A percentile compares a stretch with the other conserved stretches of the same genome.
phyloP scores from a whole-genome alignment of 306 rosid genomes.

The Crataegus laevigata region DNA sequence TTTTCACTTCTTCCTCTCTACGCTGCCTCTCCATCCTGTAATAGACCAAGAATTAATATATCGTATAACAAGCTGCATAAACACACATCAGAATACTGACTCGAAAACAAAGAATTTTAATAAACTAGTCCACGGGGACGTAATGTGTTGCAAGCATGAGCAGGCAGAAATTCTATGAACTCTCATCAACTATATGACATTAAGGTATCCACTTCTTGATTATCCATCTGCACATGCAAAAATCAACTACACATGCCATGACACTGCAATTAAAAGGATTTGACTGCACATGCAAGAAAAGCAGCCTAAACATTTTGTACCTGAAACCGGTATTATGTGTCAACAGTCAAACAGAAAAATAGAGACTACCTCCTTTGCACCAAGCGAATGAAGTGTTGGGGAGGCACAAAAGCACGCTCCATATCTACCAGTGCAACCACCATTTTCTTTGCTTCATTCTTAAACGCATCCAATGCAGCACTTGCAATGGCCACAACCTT shows the following conservation, averaged over 20 bases:
- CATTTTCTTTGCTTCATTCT: slow-evolving; percentile 90
- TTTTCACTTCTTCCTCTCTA: slow-evolving; percentile 85
- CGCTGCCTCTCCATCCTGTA: slow-evolving; percentile 97
- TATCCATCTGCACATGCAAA: neutral
- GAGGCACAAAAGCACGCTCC: slow-evolving; percentile 99
- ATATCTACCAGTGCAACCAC: slow-evolving; percentile 95
- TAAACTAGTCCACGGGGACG: neutral
- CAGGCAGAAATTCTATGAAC: neutral
- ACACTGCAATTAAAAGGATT: neutral
- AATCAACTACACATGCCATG: neutral
- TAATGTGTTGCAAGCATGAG: neutral
- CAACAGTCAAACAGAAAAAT: neutral
- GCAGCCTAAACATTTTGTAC: neutral
- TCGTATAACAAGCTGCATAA: neutral
- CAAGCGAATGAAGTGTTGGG: slow-evolving; percentile 93
- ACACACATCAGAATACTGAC: neutral
- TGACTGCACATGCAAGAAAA: neutral
- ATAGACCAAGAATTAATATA: slow-evolving; percentile 10
- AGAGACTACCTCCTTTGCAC: slow-evolving; percentile 78
- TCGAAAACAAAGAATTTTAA: neutral
- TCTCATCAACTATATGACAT: slow-evolving; percentile 1
- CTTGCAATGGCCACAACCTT: slow-evolving; percentile 89
- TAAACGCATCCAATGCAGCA: slow-evolving; percentile 76
- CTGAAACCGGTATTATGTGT: neutral
- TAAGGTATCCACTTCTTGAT: neutral